Evolutionary conservation across 2,329 filamentous ascomycete genomes (phyloP).

Genomic region (Aspergillus calidoustus): DNA sequence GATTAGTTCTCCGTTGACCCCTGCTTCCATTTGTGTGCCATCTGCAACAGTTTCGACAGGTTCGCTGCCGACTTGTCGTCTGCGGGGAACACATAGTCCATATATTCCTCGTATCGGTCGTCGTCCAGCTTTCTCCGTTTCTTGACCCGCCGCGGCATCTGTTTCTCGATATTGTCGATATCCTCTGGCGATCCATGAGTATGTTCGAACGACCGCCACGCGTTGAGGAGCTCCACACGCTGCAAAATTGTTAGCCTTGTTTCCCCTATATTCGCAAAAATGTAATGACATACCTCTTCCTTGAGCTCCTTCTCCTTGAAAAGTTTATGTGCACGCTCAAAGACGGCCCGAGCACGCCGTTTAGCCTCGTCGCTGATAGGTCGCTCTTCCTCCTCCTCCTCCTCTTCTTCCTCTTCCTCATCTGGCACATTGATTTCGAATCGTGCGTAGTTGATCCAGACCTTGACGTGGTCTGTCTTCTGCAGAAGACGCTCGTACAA

Average conservation of each 20-base stretch:
- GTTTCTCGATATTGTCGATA: slow-evolving; percentile 80
- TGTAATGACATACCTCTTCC: slow-evolving; percentile 66
- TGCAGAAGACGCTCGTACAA: slow-evolving; percentile 89
- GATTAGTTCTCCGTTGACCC: slow-evolving; percentile 40
- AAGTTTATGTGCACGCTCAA: slow-evolving; percentile 80
- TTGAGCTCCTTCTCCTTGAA: slow-evolving; percentile 92
- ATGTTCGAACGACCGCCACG: slow-evolving; percentile 90
- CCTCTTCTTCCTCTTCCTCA: slow-evolving; percentile 66
- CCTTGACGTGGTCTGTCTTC: slow-evolving; percentile 98
- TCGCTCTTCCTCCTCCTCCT: slow-evolving; percentile 60
- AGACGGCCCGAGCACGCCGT: slow-evolving; percentile 77
- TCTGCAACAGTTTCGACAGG: slow-evolving; percentile 79
- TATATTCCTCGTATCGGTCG: slow-evolving; percentile 92
- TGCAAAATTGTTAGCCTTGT: slow-evolving; percentile 45
- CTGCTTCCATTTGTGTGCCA: slow-evolving; percentile 88
- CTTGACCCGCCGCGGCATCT: slow-evolving; percentile 94
- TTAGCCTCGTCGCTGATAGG: slow-evolving; percentile 83
- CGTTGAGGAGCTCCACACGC: slow-evolving; percentile 86
- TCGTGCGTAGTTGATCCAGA: slow-evolving; percentile 98
- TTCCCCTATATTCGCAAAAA: background rate
- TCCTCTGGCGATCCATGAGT: slow-evolving; percentile 78
- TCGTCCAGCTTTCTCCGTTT: slow-evolving; percentile 90
- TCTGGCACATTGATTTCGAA: slow-evolving; percentile 96
- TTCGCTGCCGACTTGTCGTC: slow-evolving; percentile 87
- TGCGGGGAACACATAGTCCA: slow-evolving; percentile 95